phyloP scores from a whole-genome alignment of 2,329 filamentous ascomycete species.

The Verticillium nubilum region DNA sequence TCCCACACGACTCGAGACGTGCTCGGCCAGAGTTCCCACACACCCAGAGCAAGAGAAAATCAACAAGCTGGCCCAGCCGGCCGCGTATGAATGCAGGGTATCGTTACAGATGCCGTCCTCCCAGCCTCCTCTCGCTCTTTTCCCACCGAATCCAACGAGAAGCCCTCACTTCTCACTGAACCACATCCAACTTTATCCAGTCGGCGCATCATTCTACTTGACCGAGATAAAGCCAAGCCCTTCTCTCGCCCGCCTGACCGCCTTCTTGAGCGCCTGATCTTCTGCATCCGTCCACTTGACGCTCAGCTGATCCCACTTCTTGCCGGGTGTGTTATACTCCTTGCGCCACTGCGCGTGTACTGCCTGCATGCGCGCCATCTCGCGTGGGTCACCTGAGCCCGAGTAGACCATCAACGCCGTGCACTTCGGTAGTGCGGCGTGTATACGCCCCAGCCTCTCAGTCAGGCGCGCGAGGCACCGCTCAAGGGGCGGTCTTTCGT shows the following conservation, averaged over 20 bases:
- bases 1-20: background rate
- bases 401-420: slow-evolving; percentile 61
- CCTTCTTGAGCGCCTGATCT: slow-evolving; percentile 55
- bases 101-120: background rate
- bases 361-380: slow-evolving; percentile 57
- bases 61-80: background rate
- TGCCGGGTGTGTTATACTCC: slow-evolving; percentile 58
- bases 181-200: no score
- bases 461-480: slow-evolving; percentile 39
- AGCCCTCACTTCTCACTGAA: no score
- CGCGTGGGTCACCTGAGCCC: slow-evolving; percentile 62
- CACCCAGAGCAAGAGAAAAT: background rate
- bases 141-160: no score
- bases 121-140: background rate
- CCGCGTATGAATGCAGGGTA: background rate
- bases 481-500: slow-evolving; percentile 31
- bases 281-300: slow-evolving; percentile 65
- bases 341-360: slow-evolving; percentile 56
- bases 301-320: slow-evolving; percentile 61
- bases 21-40: background rate
- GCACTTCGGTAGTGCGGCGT: slow-evolving; percentile 56
- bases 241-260: slow-evolving; percentile 50
- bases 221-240: slow-evolving; percentile 61
- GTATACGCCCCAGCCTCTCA: slow-evolving; percentile 46
- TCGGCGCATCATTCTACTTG: slow-evolving; percentile 40